These are phyloP conservation scores for Hymenoscyphus albidus DNA, from an alignment of 2,329 filamentous ascomycete genomes.

Conservation along the genomic window DNA sequence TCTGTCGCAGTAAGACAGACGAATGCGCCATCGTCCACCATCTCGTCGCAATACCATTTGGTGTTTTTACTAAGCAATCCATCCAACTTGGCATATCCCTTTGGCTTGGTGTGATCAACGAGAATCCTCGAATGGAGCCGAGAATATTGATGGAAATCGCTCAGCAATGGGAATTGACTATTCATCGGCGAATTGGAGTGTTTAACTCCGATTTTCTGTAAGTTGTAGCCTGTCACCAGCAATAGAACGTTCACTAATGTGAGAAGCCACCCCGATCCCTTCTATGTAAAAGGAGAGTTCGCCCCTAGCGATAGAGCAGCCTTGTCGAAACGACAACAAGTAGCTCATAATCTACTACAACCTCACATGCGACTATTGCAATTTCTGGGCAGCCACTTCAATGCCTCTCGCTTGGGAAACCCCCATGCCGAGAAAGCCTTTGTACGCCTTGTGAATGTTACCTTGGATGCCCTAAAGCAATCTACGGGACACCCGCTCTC, in stretches of 20 bases:
- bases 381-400: slow-evolving; percentile 92
- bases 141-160: slow-evolving; percentile 82
- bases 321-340: slow-evolving; percentile 71
- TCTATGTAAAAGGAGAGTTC: slow-evolving; percentile 88
- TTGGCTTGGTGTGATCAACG: slow-evolving; percentile 95
- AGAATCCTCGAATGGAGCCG: slow-evolving; percentile 84
- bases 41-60: slow-evolving; percentile 88
- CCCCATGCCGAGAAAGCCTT: slow-evolving; percentile 79
- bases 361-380: slow-evolving; percentile 84
- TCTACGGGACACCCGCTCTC: slow-evolving; percentile 79
- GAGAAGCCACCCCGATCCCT: slow-evolving; percentile 70
- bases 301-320: slow-evolving; percentile 79
- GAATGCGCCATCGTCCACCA: slow-evolving; percentile 79
- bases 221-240: slow-evolving; percentile 32
- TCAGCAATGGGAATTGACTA: slow-evolving; percentile 84
- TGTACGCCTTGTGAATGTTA: slow-evolving; percentile 73
- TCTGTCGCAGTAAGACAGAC: slow-evolving; percentile 73
- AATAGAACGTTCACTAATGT: slow-evolving; percentile 32
- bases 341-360: slow-evolving; percentile 76
- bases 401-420: slow-evolving; percentile 81
- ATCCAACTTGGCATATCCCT: slow-evolving; percentile 93
- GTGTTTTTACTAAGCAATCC: slow-evolving; percentile 88
- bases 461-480: slow-evolving; percentile 68
- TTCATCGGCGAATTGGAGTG: slow-evolving; percentile 72
- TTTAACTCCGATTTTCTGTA: slow-evolving; percentile 70